Evolutionary conservation across 345 rosid species (phyloP), one percentile per base, ranked within the genome.

Genomic region (Populus pruinosa): DNA sequence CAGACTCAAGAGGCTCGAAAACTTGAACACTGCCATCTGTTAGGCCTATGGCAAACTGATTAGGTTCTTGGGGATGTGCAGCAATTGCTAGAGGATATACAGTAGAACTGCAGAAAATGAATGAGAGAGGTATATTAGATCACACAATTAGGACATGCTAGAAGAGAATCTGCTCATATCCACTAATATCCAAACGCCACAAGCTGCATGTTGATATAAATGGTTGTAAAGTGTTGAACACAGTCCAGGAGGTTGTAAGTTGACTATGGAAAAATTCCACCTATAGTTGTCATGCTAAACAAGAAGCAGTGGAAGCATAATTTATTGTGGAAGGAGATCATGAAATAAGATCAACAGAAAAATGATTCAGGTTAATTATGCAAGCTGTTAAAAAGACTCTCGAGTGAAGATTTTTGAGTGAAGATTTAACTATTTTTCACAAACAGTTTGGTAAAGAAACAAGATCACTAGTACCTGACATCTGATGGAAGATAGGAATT

Each of bases 41-140:
- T 38, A 91, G 84, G 56, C 97, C 97, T 61, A 90, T 81, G 0
- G 93, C 92, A 47, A 90, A 79, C 70, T 90, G 96, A 71, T 89
- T 89, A 25, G 92, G 88, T 69, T 93, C 94, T 69, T 86, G 92
- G 4, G 96, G 94, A 56, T 91, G 94, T 70, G 96, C 82, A 5
- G 97, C 86, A 53, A 89, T 83, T 38, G 88, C 94, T 5, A 88
- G 65, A 0, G 94, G 96, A 72, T 84, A 80, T 69, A 78, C 65
- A 9, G 76, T 75, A 29, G 74, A 73, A 17, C 82, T 73, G 77
- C 39, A 67, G 53, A 21, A 55, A 67, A 73, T 29, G 66, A 55
- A 56, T 16, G 18, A 55, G 25, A 50, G 59, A 21, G 62, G 7
- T 55, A 21, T 21, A 76, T 66, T 20, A 4, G 36, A 76, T 33